These are phyloP conservation scores for Cylindricascospora bacillispora DNA, from an alignment of 1,139 yeast genomes.

Conservation along the genomic window DNA sequence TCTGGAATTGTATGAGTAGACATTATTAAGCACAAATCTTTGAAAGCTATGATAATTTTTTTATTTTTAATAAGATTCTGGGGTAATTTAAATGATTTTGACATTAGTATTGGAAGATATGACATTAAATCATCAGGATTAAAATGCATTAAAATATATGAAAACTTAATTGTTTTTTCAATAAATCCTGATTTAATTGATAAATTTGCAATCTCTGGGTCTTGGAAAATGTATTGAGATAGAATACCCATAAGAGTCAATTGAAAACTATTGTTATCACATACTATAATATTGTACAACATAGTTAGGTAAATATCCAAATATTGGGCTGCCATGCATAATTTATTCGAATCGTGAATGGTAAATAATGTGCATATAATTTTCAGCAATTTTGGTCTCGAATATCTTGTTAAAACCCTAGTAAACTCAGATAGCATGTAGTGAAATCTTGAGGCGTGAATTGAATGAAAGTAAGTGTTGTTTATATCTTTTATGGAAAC, in stretches of 20 bases:
- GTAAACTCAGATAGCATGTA: slow-evolving; percentile 36
- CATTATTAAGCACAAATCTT: slow-evolving; percentile 69
- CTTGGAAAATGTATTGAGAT: slow-evolving; percentile 79
- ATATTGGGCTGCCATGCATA: slow-evolving; percentile 60
- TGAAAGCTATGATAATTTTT: slow-evolving; percentile 73
- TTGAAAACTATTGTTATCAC: slow-evolving; percentile 73
- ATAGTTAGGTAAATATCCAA: slow-evolving; percentile 71
- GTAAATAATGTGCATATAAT: slow-evolving; percentile 60
- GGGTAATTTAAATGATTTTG: slow-evolving; percentile 32
- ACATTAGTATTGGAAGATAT: slow-evolving; percentile 49
- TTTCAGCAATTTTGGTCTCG: slow-evolving; percentile 51
- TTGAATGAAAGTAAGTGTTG: slow-evolving; percentile 24
- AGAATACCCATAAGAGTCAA: slow-evolving; percentile 59
- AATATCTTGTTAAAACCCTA: slow-evolving; percentile 54
- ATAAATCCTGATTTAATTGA: slow-evolving; percentile 48
- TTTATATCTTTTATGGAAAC: slow-evolving; percentile 21
- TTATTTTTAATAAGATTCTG: slow-evolving; percentile 54
- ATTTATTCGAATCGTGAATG: slow-evolving; percentile 47
- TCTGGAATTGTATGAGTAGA: slow-evolving; percentile 51
- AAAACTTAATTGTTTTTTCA: slow-evolving; percentile 19
- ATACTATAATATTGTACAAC: slow-evolving; percentile 52
- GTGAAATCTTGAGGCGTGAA: slow-evolving; percentile 67
- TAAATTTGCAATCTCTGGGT: slow-evolving; percentile 65
- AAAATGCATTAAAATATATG: slow-evolving; percentile 45
- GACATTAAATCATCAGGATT: slow-evolving; percentile 52